Conservation (phyloP, 768 basidiomycete species). For the Lactarius tabidus region DNA sequence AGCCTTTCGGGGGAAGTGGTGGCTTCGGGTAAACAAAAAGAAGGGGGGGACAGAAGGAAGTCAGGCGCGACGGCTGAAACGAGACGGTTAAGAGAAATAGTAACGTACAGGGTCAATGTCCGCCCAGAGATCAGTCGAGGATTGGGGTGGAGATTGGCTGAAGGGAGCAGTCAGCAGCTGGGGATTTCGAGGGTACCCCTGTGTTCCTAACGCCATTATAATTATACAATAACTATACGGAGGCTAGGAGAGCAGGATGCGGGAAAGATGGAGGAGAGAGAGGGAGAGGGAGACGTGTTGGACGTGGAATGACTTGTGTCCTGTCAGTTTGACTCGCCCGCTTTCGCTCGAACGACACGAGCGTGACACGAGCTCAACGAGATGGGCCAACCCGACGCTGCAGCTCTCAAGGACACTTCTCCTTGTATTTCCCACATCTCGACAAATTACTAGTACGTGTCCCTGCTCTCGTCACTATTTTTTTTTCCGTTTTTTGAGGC, state of each 20-base stretch:
- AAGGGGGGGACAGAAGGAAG: not conserved
- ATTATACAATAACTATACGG: not conserved
- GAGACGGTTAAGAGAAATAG: not conserved
- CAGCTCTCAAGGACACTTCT: not conserved
- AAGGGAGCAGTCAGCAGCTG: slow-evolving; percentile 5
- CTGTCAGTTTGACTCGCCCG: not conserved
- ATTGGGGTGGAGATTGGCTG: slow-evolving; percentile 13
- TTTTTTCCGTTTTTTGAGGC: not conserved
- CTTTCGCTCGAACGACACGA: not conserved
- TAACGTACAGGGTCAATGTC: slow-evolving; percentile 26
- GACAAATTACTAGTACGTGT: not conserved
- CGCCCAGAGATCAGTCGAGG: slow-evolving; percentile 10
- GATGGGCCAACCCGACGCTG: not conserved
- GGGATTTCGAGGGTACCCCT: slow-evolving; percentile 14
- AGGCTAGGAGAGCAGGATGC: not conserved
- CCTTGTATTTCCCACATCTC: not conserved
- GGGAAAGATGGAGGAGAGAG: no score
- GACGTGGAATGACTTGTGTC: not conserved
- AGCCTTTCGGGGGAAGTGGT: slow-evolving; percentile 41
- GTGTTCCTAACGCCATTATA: slow-evolving; percentile 20
- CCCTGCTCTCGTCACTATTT: not conserved
- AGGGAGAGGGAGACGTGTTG: not conserved
- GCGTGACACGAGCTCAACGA: not conserved
- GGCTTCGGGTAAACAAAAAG: slow-evolving; percentile 33
- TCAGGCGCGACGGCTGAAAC: not conserved